phyloP scores from a whole-genome alignment of 2,329 filamentous ascomycete genomes.

The Trichothecium sympodiale region DNA sequence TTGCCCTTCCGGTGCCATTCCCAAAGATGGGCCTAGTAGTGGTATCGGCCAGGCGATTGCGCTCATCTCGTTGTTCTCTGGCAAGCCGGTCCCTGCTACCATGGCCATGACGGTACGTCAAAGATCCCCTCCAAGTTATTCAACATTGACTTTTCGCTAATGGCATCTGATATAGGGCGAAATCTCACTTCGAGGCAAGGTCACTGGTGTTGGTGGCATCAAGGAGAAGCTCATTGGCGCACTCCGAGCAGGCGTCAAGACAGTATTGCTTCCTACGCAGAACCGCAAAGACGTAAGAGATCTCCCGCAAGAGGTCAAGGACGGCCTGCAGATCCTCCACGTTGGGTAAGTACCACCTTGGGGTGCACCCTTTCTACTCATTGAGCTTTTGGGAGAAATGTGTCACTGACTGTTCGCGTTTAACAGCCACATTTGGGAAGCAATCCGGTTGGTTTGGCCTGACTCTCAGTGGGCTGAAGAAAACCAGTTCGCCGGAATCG shows the following conservation, averaged over 20 bases:
- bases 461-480: slow-evolving; percentile 75
- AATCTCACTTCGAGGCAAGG: slow-evolving; percentile 72
- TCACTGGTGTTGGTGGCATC: slow-evolving; percentile 92
- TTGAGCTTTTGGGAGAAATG: no score
- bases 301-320: slow-evolving; percentile 77
- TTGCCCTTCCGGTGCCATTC: slow-evolving; percentile 87
- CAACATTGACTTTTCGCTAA: slow-evolving; percentile 2
- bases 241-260: slow-evolving; percentile 85
- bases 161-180: slow-evolving; percentile 38
- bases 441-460: slow-evolving; percentile 83
- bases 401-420: slow-evolving; percentile 19
- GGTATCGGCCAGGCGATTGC: slow-evolving; percentile 92
- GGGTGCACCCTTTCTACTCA: slow-evolving; percentile 14
- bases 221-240: slow-evolving; percentile 98
- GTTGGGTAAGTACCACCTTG: slow-evolving; percentile 59
- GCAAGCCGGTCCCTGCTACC: slow-evolving; percentile 75
- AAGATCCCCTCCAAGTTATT: no score
- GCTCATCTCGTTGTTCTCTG: slow-evolving; percentile 79
- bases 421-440: slow-evolving; percentile 82
- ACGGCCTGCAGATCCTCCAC: slow-evolving; percentile 78
- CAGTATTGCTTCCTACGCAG: slow-evolving; percentile 74
- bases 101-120: slow-evolving; percentile 84
- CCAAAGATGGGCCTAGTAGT: slow-evolving; percentile 81
- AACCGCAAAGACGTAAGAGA: slow-evolving; percentile 92
- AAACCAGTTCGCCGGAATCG: slow-evolving; percentile 54